A percentile compares a stretch with the other conserved stretches of the same genome.
Conservation (phyloP, 495 filamentous ascomycete species). For the Trichoderma erinaceum region DNA sequence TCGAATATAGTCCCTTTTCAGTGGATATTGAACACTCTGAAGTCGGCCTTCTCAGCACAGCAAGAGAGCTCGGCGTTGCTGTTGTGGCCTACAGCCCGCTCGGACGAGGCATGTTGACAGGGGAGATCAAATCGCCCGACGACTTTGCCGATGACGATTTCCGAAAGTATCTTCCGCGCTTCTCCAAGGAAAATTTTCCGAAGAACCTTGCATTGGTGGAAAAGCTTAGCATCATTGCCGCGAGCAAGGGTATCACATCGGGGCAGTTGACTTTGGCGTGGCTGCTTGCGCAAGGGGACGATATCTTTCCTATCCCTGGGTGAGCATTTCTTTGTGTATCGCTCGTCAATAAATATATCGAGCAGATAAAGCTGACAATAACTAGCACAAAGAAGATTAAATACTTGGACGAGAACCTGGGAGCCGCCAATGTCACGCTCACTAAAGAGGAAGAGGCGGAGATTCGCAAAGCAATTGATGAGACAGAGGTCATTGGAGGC, state of each 20-base stretch:
- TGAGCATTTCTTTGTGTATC: background rate
- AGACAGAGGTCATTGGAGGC: background rate
- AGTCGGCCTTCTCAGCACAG: conserved; percentile 33
- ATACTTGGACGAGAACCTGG: conserved; percentile 53
- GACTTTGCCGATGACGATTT: conserved; percentile 39
- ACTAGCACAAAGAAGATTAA: conserved; percentile 44
- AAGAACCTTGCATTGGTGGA: conserved; percentile 50
- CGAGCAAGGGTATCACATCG: conserved; percentile 40
- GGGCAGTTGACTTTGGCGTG: conserved; percentile 52
- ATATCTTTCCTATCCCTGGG: conserved; percentile 51
- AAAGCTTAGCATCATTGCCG: conserved; percentile 39
- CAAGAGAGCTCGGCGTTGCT: conserved; percentile 43
- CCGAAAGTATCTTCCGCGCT: conserved; percentile 36
- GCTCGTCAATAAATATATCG: background rate
- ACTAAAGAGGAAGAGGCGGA: conserved; percentile 40
- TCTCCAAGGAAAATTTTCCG: conserved; percentile 47
- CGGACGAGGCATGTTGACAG: conserved; percentile 44
- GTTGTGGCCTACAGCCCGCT: conserved; percentile 44
- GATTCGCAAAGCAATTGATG: conserved; percentile 28
- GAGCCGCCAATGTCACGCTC: conserved; percentile 38
- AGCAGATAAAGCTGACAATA: background rate
- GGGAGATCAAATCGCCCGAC: conserved; percentile 28
- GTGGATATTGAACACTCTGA: conserved; percentile 38
- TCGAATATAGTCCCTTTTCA: conserved; percentile 42
- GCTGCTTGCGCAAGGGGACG: conserved; percentile 50